phyloP scores from a whole-genome alignment of 2,329 filamentous ascomycete species.

The Xylaria sp. region DNA sequence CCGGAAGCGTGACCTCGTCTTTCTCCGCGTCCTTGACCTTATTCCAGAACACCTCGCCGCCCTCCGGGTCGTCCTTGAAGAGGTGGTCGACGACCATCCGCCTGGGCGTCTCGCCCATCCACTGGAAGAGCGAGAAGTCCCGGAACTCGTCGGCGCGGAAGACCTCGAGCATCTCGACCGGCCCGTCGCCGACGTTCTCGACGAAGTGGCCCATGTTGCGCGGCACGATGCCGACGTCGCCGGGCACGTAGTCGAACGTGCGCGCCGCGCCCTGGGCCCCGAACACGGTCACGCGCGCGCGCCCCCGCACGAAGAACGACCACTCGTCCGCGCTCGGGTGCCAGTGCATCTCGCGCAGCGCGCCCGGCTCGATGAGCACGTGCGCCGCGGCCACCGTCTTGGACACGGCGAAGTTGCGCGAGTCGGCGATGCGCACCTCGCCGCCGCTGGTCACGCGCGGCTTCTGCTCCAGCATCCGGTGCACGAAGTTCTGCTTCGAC shows the following conservation, averaged over 20 bases:
- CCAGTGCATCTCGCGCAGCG: conserved; percentile 81
- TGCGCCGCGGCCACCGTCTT: conserved; percentile 74
- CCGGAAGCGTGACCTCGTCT: conserved; percentile 51
- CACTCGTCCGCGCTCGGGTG: conserved; percentile 79
- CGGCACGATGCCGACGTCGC: conserved; percentile 78
- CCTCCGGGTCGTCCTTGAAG: conserved; percentile 63
- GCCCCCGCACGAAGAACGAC: conserved; percentile 76
- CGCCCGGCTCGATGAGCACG: conserved; percentile 70
- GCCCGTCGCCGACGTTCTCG: conserved; percentile 78
- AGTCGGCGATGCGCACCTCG: conserved; percentile 73
- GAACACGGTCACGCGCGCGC: conserved; percentile 75
- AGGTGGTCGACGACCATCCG: conserved; percentile 68
- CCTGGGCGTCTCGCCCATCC: conserved; percentile 73
- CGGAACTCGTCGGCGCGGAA: conserved; percentile 72
- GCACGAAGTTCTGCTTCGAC: conserved; percentile 70
- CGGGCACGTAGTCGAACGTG: conserved; percentile 75
- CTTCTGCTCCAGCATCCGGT: conserved; percentile 71
- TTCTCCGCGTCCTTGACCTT: conserved; percentile 65
- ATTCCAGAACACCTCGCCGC: conserved; percentile 63
- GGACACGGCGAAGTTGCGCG: conserved; percentile 74
- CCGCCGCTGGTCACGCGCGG: conserved; percentile 69
- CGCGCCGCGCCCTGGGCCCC: conserved; percentile 68
- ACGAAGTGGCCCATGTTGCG: conserved; percentile 80
- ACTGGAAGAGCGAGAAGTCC: conserved; percentile 75
- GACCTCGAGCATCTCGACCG: conserved; percentile 75